Conservation (phyloP, 306 rosid genomes). For the Rubus idaeus region DNA sequence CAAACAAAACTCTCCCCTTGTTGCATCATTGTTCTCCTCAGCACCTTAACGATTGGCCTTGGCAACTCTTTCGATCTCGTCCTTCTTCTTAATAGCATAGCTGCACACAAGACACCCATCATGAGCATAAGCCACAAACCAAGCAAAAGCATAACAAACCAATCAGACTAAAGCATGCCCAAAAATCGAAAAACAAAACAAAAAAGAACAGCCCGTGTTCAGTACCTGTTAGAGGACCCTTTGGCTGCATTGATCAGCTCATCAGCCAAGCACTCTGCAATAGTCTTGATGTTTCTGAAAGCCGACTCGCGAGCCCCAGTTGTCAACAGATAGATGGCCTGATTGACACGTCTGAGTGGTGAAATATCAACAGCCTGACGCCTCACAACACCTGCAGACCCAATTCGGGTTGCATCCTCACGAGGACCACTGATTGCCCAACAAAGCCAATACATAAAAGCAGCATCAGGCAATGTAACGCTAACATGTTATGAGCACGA, state of each 20-base stretch:
- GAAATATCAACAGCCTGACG: conserved; percentile 26
- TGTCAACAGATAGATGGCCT: conserved; percentile 17
- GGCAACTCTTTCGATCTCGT: conserved; percentile 22
- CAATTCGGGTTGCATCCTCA: conserved; percentile 21
- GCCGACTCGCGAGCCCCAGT: conserved; percentile 21
- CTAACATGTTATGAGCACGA: background rate
- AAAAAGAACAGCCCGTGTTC: background rate
- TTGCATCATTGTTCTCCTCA: background rate
- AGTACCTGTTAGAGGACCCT: conserved; percentile 18
- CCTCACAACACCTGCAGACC: conserved; percentile 23
- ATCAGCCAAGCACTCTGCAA: conserved; percentile 24
- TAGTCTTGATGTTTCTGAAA: conserved; percentile 14
- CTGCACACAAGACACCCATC: background rate
- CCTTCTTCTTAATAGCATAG: conserved; percentile 23
- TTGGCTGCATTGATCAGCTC: conserved; percentile 21
- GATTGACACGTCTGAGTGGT: conserved; percentile 17
- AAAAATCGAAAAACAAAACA: background rate
- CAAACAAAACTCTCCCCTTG: background rate
- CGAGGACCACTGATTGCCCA: conserved; percentile 14
- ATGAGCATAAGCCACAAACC: background rate
- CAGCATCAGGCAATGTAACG: background rate
- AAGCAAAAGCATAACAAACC: background rate
- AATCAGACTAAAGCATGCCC: background rate
- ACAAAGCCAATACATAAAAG: background rate
- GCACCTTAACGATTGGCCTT: conserved; percentile 19